Percentiles rank a stretch among this genome's conserved stretches.
These are phyloP conservation scores for Trichosporon coremiiforme DNA, from an alignment of 1,284 basidiomycete genomes.

Conservation along the genomic window DNA sequence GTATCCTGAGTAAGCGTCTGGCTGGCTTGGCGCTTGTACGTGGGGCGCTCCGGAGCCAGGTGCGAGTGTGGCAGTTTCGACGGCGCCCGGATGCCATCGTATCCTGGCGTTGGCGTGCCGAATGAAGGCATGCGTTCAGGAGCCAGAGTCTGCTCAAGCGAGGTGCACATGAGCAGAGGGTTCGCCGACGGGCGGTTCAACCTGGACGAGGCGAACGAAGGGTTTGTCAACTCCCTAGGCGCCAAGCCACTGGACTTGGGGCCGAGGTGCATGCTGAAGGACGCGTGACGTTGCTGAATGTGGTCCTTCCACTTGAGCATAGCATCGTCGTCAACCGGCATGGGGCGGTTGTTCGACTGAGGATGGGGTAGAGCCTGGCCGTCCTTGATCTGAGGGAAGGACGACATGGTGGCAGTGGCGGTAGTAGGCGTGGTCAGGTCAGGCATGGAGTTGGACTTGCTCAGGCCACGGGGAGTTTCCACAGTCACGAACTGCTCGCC, in stretches of 20 bases:
- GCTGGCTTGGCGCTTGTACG: constrained; percentile 53
- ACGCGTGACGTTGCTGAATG: constrained; percentile 47
- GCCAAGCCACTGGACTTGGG: constrained; percentile 27
- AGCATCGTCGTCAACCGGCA: constrained; percentile 23
- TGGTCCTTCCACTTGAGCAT: constrained; percentile 45
- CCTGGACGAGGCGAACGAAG: constrained; percentile 23
- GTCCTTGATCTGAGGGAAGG: constrained; percentile 19
- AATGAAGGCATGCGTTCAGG: constrained; percentile 53
- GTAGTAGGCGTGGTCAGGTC: constrained; percentile 40
- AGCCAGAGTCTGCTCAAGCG: constrained; percentile 52
- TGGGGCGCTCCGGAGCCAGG: constrained; percentile 38
- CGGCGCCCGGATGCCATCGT: constrained; percentile 21
- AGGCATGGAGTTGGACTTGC: constrained; percentile 52
- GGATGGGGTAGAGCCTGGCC: background rate
- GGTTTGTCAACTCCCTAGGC: constrained; percentile 16
- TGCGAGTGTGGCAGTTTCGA: constrained; percentile 24
- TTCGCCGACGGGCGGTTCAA: constrained; percentile 19
- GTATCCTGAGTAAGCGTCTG: constrained; percentile 49
- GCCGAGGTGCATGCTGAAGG: constrained; percentile 36
- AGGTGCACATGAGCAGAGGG: constrained; percentile 38
- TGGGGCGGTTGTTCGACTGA: constrained; percentile 10
- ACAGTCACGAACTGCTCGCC: constrained; percentile 7
- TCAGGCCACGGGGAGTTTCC: constrained; percentile 26
- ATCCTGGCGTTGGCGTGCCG: constrained; percentile 28
- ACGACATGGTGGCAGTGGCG: background rate